These are phyloP conservation scores for Aureobasidium pullulans DNA, from an alignment of 2,329 filamentous ascomycete species.

Conservation along the genomic window DNA sequence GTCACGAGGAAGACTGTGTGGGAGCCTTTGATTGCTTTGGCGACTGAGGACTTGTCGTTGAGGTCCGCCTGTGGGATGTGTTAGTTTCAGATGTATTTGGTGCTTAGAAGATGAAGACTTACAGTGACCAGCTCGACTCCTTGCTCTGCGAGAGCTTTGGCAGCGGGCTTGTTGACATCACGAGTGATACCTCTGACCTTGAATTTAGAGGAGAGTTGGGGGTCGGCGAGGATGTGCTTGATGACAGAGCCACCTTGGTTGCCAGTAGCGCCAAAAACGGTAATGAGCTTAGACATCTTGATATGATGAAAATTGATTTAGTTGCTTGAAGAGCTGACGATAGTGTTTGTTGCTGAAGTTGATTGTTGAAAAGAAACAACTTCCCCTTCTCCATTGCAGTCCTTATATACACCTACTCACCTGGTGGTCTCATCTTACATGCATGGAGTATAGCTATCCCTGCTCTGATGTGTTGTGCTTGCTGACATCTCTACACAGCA, in stretches of 20 bases:
- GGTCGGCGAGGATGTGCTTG: conserved; percentile 33
- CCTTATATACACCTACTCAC: too few species aligned
- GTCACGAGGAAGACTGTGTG: conserved; percentile 48
- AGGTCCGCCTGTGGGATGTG: conserved; percentile 38
- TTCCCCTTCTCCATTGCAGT: too few species aligned
- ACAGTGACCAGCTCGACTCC: conserved; percentile 44
- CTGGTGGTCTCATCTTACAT: too few species aligned
- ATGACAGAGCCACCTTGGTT: conserved; percentile 54
- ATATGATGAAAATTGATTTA: too few species aligned
- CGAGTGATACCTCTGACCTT: conserved; percentile 51
- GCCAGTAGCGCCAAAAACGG: conserved; percentile 53
- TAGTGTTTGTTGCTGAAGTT: too few species aligned
- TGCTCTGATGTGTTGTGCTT: too few species aligned
- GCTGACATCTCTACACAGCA: too few species aligned
- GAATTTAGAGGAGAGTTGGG: conserved; percentile 42
- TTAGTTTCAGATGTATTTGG: not conserved
- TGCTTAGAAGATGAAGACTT: not conserved
- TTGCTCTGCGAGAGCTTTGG: conserved; percentile 37
- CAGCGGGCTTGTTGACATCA: conserved; percentile 35
- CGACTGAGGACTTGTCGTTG: conserved; percentile 38
- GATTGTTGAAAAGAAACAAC: too few species aligned
- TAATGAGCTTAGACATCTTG: conserved; percentile 19
- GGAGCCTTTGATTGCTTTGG: conserved; percentile 39
- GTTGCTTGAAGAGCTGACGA: too few species aligned
- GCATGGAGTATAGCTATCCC: too few species aligned